Evolutionary conservation across 2,329 filamentous ascomycete genomes (phyloP), one percentile per base, ranked within the genome.

Genomic region (Didymellaceae sp.): DNA sequence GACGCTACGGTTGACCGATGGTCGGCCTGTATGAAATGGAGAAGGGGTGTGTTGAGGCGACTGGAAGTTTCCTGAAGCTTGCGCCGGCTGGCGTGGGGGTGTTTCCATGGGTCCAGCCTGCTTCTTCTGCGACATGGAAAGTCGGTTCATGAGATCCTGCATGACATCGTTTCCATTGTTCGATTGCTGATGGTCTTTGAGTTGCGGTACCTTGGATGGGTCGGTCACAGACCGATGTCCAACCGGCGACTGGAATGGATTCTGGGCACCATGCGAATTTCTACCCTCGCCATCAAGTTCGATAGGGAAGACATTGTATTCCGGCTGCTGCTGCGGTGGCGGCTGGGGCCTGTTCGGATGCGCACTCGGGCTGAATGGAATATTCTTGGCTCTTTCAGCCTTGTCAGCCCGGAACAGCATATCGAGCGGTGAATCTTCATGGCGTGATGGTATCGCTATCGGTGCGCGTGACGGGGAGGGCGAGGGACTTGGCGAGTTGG

Each of bases 361-460:
- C 20, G 61, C 58, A 21, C 60, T 67, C 58, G 61, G 62, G 39
- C 56, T 70, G 16, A 79, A 78, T 51, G 81, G 80, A 20, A 79
- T 78, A 35, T 80, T 81, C 52, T 81, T 80, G 44, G 86, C 86
- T 67, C 86, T 88, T 72, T 94, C 89, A 54, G 89, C 87, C 40
- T 89, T 84, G 62, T 96, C 89, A 25, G 91, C 91, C 54, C 88
- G 87, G 78, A 97, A 97, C 68, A 97, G 87, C 56, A 96, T 82
- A 64, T 97, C 92, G 4, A 97, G 79, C 1, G 92, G 91, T 9
- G 91, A 95, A 54, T 90, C 84, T 52, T 85, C 76, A 47, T 79
- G 71, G n/a, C 73, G 70, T 8, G 67, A 72, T 13, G 73, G 71
- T n/a, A 71, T 63, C 1, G 67, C 53, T 24, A 76, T 71, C 13